Evolutionary conservation across 768 basidiomycete species (phyloP), one percentile per base, ranked within the genome.

Genomic region (Asterophora parasitica): DNA sequence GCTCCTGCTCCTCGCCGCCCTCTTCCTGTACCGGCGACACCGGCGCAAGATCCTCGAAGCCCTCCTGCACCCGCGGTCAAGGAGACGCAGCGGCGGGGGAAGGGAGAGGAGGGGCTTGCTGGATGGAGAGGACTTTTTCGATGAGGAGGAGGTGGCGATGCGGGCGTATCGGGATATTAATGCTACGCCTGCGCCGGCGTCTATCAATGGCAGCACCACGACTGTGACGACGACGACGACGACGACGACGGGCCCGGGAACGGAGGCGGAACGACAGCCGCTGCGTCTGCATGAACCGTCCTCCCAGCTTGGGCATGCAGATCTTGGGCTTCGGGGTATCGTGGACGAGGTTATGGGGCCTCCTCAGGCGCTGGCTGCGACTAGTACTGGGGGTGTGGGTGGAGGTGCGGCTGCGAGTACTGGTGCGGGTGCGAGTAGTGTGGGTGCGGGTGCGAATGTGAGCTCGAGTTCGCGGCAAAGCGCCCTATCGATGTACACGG

Each of bases 61-160:
- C 1, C 23, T 50, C 4, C 1, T 43, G 0, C 27, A 20, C 8
- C 28, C 37, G 1, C 12, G 44, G 1, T 12, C 33, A 12, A 5
- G 33, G 1, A 9, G 12, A 15, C n/a, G n/a, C n/a, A n/a, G n/a
- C n/a, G n/a, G n/a, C n/a, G n/a, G n/a, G n/a, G n/a, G n/a, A n/a
- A n/a, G n/a, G n/a, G n/a, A n/a, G n/a, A n/a, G n/a, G n/a, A n/a
- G 52, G 3, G 41, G 52, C 0, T 23, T 53, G 19, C 27, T 53
- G 4, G 52, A 53, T 7, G 52, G 52, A 3, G 52, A 53, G 37
- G 52, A 53, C 37, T 53, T 53, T 44, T 53, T 46, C 15, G 52
- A 53, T 7, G 52, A 50, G 11, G 48, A 43, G 23, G 52, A 34
- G 4, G 48, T 50, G 7, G n/a, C 36, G 4, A 11, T 49, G 37